Evolutionary conservation across 2,329 filamentous ascomycete genomes (phyloP).

Genomic region (Fusarium vanettenii): DNA sequence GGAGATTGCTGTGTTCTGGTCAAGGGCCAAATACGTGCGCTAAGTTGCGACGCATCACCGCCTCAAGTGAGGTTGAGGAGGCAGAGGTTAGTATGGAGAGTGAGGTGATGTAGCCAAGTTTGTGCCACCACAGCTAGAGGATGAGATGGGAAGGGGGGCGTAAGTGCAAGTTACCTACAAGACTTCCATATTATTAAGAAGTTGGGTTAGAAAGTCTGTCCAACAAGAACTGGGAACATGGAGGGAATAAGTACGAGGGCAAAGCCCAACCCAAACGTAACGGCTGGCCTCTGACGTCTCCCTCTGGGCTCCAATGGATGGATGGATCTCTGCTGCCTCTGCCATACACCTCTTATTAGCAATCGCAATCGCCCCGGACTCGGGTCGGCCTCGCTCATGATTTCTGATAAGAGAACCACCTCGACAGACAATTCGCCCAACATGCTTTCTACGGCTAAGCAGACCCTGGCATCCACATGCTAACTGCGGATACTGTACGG

Average conservation of each 20-base stretch:
- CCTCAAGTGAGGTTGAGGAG: constrained; percentile 4
- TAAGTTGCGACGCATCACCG: constrained; percentile 25
- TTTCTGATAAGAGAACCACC: constrained; percentile 35
- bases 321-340: not conserved
- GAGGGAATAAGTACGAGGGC: not conserved
- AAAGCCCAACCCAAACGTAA: not conserved
- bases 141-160: not conserved
- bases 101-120: not conserved
- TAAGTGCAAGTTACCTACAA: not conserved
- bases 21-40: constrained; percentile 1
- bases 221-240: not conserved
- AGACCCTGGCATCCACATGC: constrained; percentile 27
- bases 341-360: not conserved
- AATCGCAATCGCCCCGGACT: not conserved
- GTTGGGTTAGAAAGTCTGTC: not conserved
- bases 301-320: not conserved
- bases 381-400: constrained; percentile 1
- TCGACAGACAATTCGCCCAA: constrained; percentile 22
- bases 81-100: constrained; percentile 1
- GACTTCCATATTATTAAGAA: constrained; percentile 1
- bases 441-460: constrained; percentile 27
- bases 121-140: not conserved
- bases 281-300: not conserved
- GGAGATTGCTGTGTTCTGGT: constrained; percentile 6
- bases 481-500: constrained; percentile 9